Conservation (phyloP, 345 rosid genomes). For the Jatropha curcas region DNA sequence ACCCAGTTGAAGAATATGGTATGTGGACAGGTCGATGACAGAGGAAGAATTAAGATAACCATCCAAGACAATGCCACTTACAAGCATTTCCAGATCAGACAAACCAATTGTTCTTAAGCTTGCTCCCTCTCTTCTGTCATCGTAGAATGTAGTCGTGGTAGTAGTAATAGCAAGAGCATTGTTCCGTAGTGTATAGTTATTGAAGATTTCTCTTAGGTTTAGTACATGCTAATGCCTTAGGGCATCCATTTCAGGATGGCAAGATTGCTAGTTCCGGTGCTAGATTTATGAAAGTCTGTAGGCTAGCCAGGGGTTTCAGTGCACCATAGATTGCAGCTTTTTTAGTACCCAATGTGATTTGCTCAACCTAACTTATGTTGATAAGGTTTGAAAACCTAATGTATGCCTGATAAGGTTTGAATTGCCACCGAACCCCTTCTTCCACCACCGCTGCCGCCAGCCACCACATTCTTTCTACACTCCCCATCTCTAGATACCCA, state of each 20-base stretch:
- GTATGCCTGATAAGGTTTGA: no score
- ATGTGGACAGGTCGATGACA: constrained; percentile 41
- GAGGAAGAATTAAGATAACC: constrained; percentile 40
- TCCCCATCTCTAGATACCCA: no score
- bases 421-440: no score
- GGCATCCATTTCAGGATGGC: neutral
- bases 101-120: neutral
- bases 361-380: no score
- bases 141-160: constrained; percentile 10
- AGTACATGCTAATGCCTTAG: neutral
- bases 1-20: constrained; percentile 33
- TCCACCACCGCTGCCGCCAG: no score
- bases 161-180: neutral
- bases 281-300: neutral
- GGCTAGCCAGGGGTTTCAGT: neutral
- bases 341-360: no score
- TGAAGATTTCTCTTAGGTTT: neutral
- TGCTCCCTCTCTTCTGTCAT: constrained; percentile 79
- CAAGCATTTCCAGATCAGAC: constrained; percentile 54
- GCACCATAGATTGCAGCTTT: no score
- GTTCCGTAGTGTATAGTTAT: neutral
- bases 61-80: constrained; percentile 40
- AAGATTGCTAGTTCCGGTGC: neutral
- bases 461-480: no score
- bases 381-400: no score